A percentile compares a stretch with the other conserved stretches of the same genome.
These are phyloP conservation scores for Tetrahymena malaccensis DNA, from an alignment of 73 alveolate species.

Conservation along the genomic window DNA sequence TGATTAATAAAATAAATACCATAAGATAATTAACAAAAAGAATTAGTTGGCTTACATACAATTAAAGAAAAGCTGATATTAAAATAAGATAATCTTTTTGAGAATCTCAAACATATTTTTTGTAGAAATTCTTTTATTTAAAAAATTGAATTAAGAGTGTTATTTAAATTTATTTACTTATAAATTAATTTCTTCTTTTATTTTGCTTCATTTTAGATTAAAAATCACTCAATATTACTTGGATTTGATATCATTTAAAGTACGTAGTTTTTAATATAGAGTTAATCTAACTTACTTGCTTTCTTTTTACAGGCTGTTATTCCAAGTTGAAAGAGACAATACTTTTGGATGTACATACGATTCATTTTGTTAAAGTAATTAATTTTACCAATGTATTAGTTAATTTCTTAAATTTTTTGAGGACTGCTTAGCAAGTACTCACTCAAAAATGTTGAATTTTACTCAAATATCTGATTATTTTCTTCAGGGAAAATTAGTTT, in stretches of 20 bases:
- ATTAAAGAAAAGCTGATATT: no score
- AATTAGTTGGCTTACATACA: no score
- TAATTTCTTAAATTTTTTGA: neutral
- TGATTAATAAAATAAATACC: no score
- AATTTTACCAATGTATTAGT: neutral
- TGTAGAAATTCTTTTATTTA: no score
- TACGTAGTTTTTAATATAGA: neutral
- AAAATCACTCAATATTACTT: neutral
- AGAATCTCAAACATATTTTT: no score
- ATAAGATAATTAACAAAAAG: no score
- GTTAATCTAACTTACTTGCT: neutral
- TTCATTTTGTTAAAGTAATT: neutral
- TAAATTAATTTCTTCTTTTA: no score
- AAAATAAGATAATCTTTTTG: no score
- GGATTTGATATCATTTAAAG: neutral
- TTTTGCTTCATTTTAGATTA: neutral
- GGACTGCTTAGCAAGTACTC: neutral
- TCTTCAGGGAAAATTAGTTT: neutral
- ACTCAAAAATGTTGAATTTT: neutral
- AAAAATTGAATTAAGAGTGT: no score
- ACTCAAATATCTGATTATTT: neutral
- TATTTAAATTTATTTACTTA: no score
- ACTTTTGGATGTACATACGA: neutral
- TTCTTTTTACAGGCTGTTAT: neutral
- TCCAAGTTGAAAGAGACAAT: neutral